phyloP scores from a whole-genome alignment of 2,329 filamentous ascomycete genomes.

The Pestalotiopsis sp. region DNA sequence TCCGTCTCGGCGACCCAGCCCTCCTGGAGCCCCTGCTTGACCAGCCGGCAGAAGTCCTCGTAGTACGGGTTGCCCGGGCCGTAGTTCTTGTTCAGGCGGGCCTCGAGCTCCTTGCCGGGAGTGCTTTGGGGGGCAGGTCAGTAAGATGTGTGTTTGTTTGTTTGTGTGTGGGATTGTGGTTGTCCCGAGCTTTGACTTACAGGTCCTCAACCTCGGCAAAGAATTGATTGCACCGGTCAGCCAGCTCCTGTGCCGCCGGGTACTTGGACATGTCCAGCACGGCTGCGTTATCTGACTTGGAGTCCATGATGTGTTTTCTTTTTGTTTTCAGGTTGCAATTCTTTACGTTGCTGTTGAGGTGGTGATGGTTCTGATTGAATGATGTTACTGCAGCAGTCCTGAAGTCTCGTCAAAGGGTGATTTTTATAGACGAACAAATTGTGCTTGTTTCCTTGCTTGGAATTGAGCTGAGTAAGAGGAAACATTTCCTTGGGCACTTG shows the following conservation, averaged over 20 bases:
- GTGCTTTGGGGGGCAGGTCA: slow-evolving; percentile 33
- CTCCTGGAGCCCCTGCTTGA: slow-evolving; percentile 42
- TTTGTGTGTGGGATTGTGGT: background rate
- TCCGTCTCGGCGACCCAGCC: slow-evolving; percentile 48
- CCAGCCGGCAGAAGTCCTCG: slow-evolving; percentile 42
- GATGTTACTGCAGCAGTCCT: background rate
- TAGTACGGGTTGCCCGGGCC: slow-evolving; percentile 46
- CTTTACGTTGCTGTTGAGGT: background rate
- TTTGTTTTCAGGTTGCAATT: background rate
- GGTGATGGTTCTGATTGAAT: background rate
- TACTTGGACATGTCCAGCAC: slow-evolving; percentile 28
- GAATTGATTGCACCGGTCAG: slow-evolving; percentile 32
- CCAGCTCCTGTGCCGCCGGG: slow-evolving; percentile 31
- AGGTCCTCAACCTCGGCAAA: slow-evolving; percentile 33
- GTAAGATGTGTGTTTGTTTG: background rate
- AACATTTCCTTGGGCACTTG: background rate
- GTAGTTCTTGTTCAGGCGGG: slow-evolving; percentile 43
- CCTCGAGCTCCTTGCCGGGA: slow-evolving; percentile 48
- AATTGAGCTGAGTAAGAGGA: background rate
- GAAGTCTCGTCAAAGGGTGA: background rate
- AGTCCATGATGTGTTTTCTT: background rate
- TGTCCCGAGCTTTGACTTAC: slow-evolving; percentile 22
- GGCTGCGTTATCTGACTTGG: slow-evolving; percentile 16
- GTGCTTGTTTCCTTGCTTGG: background rate
- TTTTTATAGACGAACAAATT: background rate